Conservation (phyloP, 2,329 filamentous ascomycete species). For the Capronia coronata region DNA sequence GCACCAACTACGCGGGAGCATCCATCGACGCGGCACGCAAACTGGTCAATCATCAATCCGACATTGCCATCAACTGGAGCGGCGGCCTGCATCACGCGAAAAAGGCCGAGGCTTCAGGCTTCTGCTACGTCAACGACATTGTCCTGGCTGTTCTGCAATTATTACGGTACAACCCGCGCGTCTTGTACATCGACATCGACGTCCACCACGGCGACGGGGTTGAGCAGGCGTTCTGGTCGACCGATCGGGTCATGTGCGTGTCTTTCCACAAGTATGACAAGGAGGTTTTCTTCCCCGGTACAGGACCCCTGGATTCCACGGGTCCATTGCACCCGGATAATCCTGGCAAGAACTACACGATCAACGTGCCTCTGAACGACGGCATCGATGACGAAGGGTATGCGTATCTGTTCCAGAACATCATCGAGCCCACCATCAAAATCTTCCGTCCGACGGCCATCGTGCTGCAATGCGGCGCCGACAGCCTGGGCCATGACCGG, state of each 20-base stretch:
- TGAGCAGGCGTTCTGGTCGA: conserved; percentile 84
- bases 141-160: conserved; percentile 88
- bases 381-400: conserved; percentile 91
- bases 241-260: conserved; percentile 82
- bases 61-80: conserved; percentile 97
- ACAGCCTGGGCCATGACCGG: conserved; percentile 87
- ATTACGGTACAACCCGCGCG: conserved; percentile 70
- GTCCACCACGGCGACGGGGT: conserved; percentile 89
- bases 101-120: conserved; percentile 85
- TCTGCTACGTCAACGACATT: conserved; percentile 99
- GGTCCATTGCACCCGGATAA: conserved; percentile 78
- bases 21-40: conserved; percentile 88
- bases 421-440: conserved; percentile 71
- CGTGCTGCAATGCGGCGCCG: conserved; percentile 90
- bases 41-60: conserved; percentile 75
- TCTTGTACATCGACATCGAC: conserved; percentile 92
- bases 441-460: conserved; percentile 86
- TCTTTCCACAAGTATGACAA: conserved; percentile 97
- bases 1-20: conserved; percentile 84
- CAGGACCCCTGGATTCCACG: conserved; percentile 77
- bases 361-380: conserved; percentile 86
- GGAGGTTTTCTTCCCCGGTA: conserved; percentile 78
- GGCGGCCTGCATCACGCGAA: conserved; percentile 95
- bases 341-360: conserved; percentile 76
- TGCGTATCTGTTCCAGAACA: conserved; percentile 70